Base-by-base conservation (phyloP, 768 basidiomycete genomes). In the Termitomyces sp. region DNA sequence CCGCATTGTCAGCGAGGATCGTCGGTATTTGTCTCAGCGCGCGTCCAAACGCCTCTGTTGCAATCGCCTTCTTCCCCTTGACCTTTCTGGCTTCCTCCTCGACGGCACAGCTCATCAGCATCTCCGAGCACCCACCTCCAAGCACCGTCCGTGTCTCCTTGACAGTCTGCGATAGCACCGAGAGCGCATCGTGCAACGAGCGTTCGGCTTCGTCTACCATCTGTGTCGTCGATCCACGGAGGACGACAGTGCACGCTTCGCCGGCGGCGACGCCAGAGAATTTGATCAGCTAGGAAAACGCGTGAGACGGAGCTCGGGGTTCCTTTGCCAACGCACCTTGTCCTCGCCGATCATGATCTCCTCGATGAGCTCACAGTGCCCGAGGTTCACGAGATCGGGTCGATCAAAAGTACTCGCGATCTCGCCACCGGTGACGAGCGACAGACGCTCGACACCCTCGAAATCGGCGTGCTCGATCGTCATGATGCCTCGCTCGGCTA, bases 291-390 rank as follows among this genome's bases (percentile, higher is more conserved):
- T 98, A 54, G 6, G 2, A n/a, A 50, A 39, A 42, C 34, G n/a
- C 34, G 31, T 42, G 34, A 54, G 15, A 48, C 34, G 24, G 39
- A 44, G n/a, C 45, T 36, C 24, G 2, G 7, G 10, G 54, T 12
- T 15, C 45, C 18, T 18, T 37, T 18, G 22, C 31, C 15, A 13
- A 55, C 77, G 24, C 59, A 94, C 96, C 85, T 94, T 97, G 73
- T 99, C 97, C 75, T 99, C 97, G 18, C 97, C 97, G 63, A 99
- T 98, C 82, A 99, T 98, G 65, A 98, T 88, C 76, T 99, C 97
- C 75, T 98, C 97, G 56, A 99, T 97, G 61, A 94, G 69, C 62
- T 98, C 96, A 69, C 96, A 98, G 41, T 79, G 80, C 6, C 97
- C 97, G 13, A 99, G 84, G 70, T 92, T 94, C 57, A 98, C 93